Conservation (phyloP, 768 basidiomycete species). For the Kondoa subrosea region DNA sequence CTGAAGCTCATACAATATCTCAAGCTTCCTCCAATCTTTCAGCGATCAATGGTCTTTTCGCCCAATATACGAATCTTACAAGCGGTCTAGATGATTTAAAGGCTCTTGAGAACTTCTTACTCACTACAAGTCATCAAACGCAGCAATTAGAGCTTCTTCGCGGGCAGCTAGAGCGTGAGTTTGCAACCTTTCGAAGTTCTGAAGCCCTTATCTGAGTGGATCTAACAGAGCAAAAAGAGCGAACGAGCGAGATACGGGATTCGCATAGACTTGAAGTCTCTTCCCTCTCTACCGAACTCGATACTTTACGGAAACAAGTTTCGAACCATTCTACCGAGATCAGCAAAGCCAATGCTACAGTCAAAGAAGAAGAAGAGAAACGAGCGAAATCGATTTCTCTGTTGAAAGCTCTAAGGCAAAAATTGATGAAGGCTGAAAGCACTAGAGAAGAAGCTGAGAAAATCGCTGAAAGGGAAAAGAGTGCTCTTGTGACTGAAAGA, state of each 20-base stretch:
- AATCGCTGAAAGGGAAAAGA: constrained; percentile 32
- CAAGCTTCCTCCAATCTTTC: not conserved
- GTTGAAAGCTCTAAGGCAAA: constrained; percentile 86
- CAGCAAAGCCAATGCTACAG: constrained; percentile 39
- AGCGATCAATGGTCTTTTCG: not conserved
- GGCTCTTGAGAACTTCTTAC: not conserved
- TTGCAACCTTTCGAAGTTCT: not conserved
- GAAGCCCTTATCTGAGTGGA: not conserved
- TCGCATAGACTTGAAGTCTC: constrained; percentile 60
- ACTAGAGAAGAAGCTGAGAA: constrained; percentile 39
- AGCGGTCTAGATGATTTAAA: not conserved
- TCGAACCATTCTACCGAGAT: constrained; percentile 44
- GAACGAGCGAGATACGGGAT: constrained; percentile 66
- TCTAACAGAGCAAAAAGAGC: constrained; percentile 57
- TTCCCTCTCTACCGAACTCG: constrained; percentile 62
- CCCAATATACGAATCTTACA: not conserved
- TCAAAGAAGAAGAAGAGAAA: constrained; percentile 95
- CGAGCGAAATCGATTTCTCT: constrained; percentile 79
- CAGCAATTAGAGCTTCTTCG: not conserved
- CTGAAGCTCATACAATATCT: no score
- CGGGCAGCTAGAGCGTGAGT: not conserved
- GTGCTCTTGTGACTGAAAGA: constrained; percentile 30
- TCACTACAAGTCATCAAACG: not conserved
- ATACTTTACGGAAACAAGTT: constrained; percentile 44
- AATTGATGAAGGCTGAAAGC: constrained; percentile 89